Evolutionary conservation across 371 early-diverging fungal species (phyloP).

Genomic region (Mortierella sp.): DNA sequence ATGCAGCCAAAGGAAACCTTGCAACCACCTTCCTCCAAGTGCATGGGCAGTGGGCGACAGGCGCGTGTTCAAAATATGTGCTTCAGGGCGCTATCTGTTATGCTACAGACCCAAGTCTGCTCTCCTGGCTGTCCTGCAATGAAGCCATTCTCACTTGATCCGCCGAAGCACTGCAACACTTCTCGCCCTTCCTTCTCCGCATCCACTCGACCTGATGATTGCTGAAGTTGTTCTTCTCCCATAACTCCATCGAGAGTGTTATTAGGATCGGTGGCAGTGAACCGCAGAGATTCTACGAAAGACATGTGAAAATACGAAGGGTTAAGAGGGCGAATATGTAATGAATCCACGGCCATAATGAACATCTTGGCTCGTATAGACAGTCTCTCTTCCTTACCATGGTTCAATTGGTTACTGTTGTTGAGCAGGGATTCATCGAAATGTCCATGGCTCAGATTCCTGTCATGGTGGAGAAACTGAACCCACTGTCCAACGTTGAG

Average conservation of each 20-base stretch:
- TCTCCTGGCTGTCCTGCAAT: constrained; percentile 55
- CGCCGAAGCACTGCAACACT: constrained; percentile 57
- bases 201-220: too few relatives aligned
- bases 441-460: constrained; percentile 12
- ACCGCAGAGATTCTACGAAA: constrained; percentile 13
- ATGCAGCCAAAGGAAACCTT: too few relatives aligned
- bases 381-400: too few relatives aligned
- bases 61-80: constrained; percentile 20
- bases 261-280: constrained; percentile 50
- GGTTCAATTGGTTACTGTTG: too few relatives aligned
- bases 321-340: background rate
- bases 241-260: constrained; percentile 33
- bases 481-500: constrained; percentile 69
- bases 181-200: constrained; percentile 43
- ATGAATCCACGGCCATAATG: background rate
- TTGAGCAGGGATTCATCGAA: constrained; percentile 3
- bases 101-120: constrained; percentile 41
- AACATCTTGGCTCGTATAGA: too few relatives aligned
- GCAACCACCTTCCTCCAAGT: too few relatives aligned
- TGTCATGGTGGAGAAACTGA: constrained; percentile 58
- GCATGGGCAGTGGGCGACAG: too few relatives aligned
- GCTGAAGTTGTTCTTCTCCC: too few relatives aligned
- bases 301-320: too few relatives aligned
- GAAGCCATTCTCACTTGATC: constrained; percentile 66
- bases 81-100: constrained; percentile 31